phyloP scores from a whole-genome alignment of 2,329 filamentous ascomycete species.

The Davidsoniella australis region DNA sequence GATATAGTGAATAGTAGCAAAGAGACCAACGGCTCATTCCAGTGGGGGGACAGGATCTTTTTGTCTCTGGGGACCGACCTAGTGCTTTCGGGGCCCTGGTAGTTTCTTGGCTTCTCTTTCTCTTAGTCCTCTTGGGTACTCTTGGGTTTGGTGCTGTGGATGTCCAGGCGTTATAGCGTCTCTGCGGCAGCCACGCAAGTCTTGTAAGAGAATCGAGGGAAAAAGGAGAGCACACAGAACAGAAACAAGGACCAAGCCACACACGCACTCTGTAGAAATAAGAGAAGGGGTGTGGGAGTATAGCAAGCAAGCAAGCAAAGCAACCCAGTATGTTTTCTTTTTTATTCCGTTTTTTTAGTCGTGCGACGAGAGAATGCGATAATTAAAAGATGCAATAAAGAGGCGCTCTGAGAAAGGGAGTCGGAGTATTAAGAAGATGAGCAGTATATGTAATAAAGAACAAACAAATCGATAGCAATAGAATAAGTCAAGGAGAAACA shows the following conservation, averaged over 20 bases:
- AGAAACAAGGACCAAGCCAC: constrained; percentile 2
- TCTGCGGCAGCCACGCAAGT: constrained; percentile 1
- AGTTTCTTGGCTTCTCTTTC: too few relatives aligned
- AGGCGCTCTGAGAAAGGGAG: not conserved
- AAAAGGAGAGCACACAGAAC: not conserved
- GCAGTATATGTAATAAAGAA: not conserved
- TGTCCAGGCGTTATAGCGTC: too few relatives aligned
- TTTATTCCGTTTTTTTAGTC: too few relatives aligned
- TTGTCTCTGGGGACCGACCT: too few relatives aligned
- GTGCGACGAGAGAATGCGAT: not conserved
- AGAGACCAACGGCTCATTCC: not conserved
- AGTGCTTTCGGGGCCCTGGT: too few relatives aligned
- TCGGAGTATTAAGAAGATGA: too few relatives aligned
- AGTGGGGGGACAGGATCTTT: not conserved
- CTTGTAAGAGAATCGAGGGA: constrained; percentile 6
- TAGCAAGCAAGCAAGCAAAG: not conserved
- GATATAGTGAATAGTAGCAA: not conserved
- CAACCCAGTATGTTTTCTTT: not conserved
- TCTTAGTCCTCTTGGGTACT: too few relatives aligned
- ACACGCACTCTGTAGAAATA: not conserved
- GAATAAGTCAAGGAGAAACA: too few relatives aligned
- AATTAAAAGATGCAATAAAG: not conserved
- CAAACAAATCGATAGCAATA: not conserved
- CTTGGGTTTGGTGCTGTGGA: too few relatives aligned
- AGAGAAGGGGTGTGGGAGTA: not conserved